These are phyloP conservation scores for Umbelopsis ramanniana DNA, from an alignment of 192 early-diverging fungal genomes.

Conservation along the genomic window DNA sequence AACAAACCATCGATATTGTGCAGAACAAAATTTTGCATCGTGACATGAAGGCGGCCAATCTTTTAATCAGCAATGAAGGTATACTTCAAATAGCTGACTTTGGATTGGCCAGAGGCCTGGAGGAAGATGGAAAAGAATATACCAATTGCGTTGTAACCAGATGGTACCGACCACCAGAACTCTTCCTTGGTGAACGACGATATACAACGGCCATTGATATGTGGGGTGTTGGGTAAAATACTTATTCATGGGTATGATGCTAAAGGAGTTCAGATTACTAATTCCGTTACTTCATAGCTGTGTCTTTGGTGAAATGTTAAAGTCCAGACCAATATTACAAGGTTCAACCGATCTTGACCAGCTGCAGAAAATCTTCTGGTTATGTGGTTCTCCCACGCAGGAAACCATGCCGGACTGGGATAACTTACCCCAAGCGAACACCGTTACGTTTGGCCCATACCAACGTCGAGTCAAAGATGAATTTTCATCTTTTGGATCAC, in stretches of 20 bases:
- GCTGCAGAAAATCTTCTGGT: constrained; percentile 80
- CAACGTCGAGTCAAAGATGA: constrained; percentile 64
- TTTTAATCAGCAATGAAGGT: constrained; percentile 93
- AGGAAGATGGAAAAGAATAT: constrained; percentile 65
- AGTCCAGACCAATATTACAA: constrained; percentile 81
- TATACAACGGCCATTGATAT: constrained; percentile 94
- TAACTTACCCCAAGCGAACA: constrained; percentile 60
- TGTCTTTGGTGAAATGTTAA: constrained; percentile 95
- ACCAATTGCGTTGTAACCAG: constrained; percentile 93
- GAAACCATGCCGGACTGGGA: constrained; percentile 80
- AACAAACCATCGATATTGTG: neutral
- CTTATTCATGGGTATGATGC: neutral
- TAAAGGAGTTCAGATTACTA: neutral
- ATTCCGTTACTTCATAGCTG: constrained; percentile 58
- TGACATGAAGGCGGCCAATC: constrained; percentile 88
- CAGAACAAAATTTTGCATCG: constrained; percentile 65
- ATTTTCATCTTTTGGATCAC: constrained; percentile 58
- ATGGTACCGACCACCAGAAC: constrained; percentile 98
- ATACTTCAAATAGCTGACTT: constrained; percentile 94
- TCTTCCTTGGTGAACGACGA: constrained; percentile 81
- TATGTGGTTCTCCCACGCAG: constrained; percentile 90
- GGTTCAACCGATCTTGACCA: constrained; percentile 85
- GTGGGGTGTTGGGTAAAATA: constrained; percentile 89
- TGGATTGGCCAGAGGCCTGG: constrained; percentile 86
- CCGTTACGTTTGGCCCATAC: constrained; percentile 54